Conservation (phyloP, 2,329 filamentous ascomycete genomes). For the Pseudomassariella vexata region DNA sequence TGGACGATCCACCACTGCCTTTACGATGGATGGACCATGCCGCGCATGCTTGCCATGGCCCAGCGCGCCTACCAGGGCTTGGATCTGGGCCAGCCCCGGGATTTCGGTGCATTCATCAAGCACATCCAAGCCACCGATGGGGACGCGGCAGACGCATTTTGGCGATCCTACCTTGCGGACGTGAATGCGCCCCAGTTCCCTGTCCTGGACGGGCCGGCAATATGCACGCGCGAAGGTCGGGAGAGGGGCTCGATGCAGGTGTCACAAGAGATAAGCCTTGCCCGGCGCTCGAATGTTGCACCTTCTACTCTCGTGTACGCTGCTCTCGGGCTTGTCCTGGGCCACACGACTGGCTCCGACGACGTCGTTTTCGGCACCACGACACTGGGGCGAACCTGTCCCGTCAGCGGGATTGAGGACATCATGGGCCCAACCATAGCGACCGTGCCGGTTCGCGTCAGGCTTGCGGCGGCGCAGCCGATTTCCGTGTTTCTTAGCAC, state of each 20-base stretch:
- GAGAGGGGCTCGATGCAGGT: background rate
- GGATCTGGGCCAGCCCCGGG: background rate
- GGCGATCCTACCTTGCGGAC: background rate
- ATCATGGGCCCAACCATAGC: constrained; percentile 6
- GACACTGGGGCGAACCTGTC: constrained; percentile 2
- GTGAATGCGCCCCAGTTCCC: background rate
- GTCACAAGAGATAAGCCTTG: background rate
- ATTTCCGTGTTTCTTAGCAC: background rate
- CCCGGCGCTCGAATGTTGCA: background rate
- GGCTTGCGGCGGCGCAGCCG: background rate
- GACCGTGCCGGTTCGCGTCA: constrained; percentile 2
- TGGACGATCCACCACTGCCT: background rate
- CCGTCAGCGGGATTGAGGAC: constrained; percentile 3
- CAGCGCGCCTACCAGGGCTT: background rate
- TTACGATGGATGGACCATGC: constrained; percentile 1
- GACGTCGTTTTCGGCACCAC: constrained; percentile 5
- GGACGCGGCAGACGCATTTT: background rate
- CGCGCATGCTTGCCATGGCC: background rate
- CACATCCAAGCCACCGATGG: background rate
- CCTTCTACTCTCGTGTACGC: constrained; percentile 1
- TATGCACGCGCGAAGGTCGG: background rate
- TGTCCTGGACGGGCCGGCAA: no score
- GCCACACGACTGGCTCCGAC: constrained; percentile 1
- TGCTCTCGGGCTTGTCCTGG: constrained; percentile 3
- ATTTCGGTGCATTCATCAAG: background rate